Evolutionary conservation across 106 monocot species (phyloP).

Genomic region (Vanilla planifolia): DNA sequence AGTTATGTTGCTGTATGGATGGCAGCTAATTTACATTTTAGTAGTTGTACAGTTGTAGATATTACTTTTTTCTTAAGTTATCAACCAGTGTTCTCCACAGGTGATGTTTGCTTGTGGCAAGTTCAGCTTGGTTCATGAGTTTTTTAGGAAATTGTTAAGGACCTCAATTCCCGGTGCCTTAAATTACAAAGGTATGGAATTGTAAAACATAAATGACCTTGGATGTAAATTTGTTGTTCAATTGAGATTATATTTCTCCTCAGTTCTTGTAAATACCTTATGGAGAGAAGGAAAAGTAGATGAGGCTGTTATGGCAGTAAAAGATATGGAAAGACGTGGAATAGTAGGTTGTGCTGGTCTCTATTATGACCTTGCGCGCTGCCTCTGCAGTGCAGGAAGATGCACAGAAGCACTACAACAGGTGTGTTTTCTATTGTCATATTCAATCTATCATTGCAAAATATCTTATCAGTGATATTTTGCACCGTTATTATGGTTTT

Average conservation of each 20-base stretch:
- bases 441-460: background rate
- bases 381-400: constrained; percentile 90
- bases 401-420: constrained; percentile 87
- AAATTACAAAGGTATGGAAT: constrained; percentile 74
- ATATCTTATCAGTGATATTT: no score
- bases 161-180: constrained; percentile 65
- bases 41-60: no score
- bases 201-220: background rate
- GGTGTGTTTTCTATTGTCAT: constrained; percentile 25
- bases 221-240: constrained; percentile 1
- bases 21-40: no score
- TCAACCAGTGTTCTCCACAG: constrained; percentile 22
- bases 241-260: constrained; percentile 10
- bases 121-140: constrained; percentile 91
- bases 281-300: constrained; percentile 94
- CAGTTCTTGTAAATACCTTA: constrained; percentile 88
- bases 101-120: constrained; percentile 90
- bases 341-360: constrained; percentile 90
- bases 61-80: no score
- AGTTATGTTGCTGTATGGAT: no score
- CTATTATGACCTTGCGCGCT: constrained; percentile 94
- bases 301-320: constrained; percentile 82
- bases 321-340: constrained; percentile 89
- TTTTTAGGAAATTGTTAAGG: constrained; percentile 70
- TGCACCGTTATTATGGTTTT: no score